A percentile compares a stretch with the other conserved stretches of the same genome.
Conservation (phyloP, 2,329 filamentous ascomycete species). For the Aureobasidium sp. region DNA sequence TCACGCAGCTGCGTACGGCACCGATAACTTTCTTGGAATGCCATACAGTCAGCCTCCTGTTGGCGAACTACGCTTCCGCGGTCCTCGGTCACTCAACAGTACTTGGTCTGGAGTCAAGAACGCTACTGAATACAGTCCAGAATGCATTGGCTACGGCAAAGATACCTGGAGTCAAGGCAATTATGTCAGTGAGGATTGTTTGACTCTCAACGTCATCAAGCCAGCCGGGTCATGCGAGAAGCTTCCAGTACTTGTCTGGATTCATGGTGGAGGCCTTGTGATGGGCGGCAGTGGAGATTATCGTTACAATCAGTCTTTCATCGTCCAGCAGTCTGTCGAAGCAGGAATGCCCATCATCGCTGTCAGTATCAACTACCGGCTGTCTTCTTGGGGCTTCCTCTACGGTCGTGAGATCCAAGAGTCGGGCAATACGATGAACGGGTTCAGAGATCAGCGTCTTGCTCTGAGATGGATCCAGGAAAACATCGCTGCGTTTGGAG, state of each 20-base stretch:
- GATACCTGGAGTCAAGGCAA: conserved; percentile 31
- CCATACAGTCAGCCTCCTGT: conserved; percentile 64
- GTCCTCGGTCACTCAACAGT: conserved; percentile 55
- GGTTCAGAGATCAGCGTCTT: conserved; percentile 24
- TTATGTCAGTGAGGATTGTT: conserved; percentile 30
- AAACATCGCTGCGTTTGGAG: conserved; percentile 34
- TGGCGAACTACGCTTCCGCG: conserved; percentile 58
- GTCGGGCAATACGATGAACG: conserved; percentile 29
- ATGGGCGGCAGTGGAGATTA: conserved; percentile 30
- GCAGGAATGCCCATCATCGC: conserved; percentile 36
- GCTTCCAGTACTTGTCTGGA: conserved; percentile 30
- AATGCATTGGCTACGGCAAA: conserved; percentile 58
- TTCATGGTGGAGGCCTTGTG: conserved; percentile 30
- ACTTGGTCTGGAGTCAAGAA: conserved; percentile 47
- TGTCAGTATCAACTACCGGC: conserved; percentile 33
- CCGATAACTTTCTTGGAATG: conserved; percentile 61
- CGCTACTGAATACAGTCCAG: conserved; percentile 51
- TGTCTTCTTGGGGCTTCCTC: conserved; percentile 30
- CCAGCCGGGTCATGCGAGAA: conserved; percentile 20
- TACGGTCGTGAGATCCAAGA: conserved; percentile 26
- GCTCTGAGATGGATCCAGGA: conserved; percentile 28
- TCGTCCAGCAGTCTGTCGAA: conserved; percentile 31
- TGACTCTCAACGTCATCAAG: conserved; percentile 30
- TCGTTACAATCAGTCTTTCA: conserved; percentile 33
- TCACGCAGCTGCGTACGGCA: conserved; percentile 44